Evolutionary conservation across 2,329 filamentous ascomycete species (phyloP).

Genomic region (Cyphellophora europaea): DNA sequence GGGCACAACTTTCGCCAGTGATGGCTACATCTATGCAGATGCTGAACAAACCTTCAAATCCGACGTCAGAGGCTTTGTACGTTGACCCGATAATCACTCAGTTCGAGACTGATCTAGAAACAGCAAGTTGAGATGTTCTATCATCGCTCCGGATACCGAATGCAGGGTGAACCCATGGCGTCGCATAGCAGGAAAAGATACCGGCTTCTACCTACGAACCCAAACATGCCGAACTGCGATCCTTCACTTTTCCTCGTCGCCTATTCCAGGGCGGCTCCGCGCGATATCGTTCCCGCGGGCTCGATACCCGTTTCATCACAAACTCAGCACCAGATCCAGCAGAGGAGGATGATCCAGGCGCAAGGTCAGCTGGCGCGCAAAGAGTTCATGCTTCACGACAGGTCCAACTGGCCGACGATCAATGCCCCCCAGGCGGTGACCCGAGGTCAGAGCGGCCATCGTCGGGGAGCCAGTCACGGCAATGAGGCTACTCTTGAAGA

Average conservation of each 20-base stretch:
- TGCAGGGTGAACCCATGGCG: constrained; percentile 61
- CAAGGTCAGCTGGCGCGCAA: constrained; percentile 79
- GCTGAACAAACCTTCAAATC: constrained; percentile 68
- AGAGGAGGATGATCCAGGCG: constrained; percentile 54
- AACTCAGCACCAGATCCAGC: constrained; percentile 30
- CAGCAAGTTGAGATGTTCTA: constrained; percentile 84
- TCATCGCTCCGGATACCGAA: constrained; percentile 71
- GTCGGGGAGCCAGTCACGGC: constrained; percentile 33
- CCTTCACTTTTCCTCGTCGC: constrained; percentile 84
- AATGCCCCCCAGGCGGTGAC: constrained; percentile 45
- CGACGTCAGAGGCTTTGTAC: constrained; percentile 60
- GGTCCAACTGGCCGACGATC: constrained; percentile 81
- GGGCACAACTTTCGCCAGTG: constrained; percentile 69
- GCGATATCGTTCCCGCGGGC: constrained; percentile 61
- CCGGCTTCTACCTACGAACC: constrained; percentile 65
- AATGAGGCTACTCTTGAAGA: constrained; percentile 59
- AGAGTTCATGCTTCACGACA: constrained; percentile 89
- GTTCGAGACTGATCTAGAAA: constrained; percentile 2
- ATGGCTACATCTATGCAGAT: constrained; percentile 87
- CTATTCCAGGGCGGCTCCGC: constrained; percentile 68
- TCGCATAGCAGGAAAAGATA: constrained; percentile 77
- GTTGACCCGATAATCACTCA: constrained; percentile 39
- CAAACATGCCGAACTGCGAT: constrained; percentile 62
- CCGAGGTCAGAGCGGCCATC: constrained; percentile 19
- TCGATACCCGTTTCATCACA: constrained; percentile 39